Evolutionary conservation across 208 protist genomes (phyloP).

Genomic region (Trypanosoma avium): DNA sequence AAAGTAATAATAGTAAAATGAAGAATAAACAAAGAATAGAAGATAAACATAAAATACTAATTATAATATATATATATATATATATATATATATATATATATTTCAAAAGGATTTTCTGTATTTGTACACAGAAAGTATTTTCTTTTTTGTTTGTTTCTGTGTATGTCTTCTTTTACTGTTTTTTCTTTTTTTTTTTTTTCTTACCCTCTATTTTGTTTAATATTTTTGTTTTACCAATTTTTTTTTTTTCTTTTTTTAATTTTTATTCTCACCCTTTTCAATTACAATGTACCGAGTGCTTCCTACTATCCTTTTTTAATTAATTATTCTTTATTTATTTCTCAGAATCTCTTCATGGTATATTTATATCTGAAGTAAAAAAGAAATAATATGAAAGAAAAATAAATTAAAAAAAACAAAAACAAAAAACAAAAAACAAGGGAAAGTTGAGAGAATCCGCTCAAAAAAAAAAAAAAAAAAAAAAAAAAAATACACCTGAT

Average conservation of each 20-base stretch:
- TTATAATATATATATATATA: background rate
- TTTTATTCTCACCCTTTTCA: background rate
- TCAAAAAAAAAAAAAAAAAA: too few relatives aligned
- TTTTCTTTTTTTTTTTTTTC: background rate
- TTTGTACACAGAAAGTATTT: background rate
- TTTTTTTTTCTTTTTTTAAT: background rate
- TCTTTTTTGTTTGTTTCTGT: background rate
- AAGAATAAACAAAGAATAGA: background rate
- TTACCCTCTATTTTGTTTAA: background rate
- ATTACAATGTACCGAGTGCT: background rate
- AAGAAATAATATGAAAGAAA: too few relatives aligned
- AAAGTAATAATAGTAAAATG: conserved; percentile 1
- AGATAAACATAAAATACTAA: conserved; percentile 2
- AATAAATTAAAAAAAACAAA: too few relatives aligned
- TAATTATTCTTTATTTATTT: too few relatives aligned
- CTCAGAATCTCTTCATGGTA: too few relatives aligned
- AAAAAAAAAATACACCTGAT: too few relatives aligned
- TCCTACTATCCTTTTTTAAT: background rate
- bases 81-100: background rate
- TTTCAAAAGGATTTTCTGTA: background rate
- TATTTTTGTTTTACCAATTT: background rate
- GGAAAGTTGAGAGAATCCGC: too few relatives aligned
- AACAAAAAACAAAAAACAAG: too few relatives aligned
- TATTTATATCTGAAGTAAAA: too few relatives aligned
- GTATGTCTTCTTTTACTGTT: background rate